These are phyloP conservation scores for Alliaria petiolata DNA, from an alignment of 345 rosid species.

Conservation along the genomic window DNA sequence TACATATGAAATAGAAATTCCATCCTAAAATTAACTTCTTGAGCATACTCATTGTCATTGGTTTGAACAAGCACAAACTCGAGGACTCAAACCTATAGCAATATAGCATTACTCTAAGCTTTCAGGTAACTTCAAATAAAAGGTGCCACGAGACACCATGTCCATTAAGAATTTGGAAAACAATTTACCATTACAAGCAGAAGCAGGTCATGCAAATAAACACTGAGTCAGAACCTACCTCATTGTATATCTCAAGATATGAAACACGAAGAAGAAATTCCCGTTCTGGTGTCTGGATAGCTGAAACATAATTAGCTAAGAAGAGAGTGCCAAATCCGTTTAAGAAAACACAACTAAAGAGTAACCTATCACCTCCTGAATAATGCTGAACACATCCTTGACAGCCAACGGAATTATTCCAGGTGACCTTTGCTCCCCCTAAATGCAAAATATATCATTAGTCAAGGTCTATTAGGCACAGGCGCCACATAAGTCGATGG, in stretches of 20 bases:
- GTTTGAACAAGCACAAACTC: neutral
- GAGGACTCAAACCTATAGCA: constrained; percentile 11
- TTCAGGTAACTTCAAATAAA: neutral
- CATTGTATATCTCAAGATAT: constrained; percentile 94
- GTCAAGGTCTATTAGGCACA: constrained; percentile 16
- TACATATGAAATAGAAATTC: neutral
- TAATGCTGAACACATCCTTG: constrained; percentile 91
- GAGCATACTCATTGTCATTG: neutral
- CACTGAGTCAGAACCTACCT: constrained; percentile 40
- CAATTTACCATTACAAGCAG: neutral
- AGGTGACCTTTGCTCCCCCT: constrained; percentile 99
- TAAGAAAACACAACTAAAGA: constrained; percentile 6
- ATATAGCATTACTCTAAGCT: constrained; percentile 14
- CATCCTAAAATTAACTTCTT: neutral
- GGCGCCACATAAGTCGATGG: neutral
- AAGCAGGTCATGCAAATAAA: constrained; percentile 3
- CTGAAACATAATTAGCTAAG: constrained; percentile 33
- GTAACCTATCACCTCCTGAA: constrained; percentile 74
- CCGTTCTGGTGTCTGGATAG: constrained; percentile 76
- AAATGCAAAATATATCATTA: constrained; percentile 15
- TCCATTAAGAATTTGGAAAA: neutral
- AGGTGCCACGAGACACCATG: neutral
- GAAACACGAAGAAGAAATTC: constrained; percentile 98
- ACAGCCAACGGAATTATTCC: constrained; percentile 90
- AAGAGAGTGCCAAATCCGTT: neutral